Percentiles rank a stretch among this genome's conserved stretches.
Conservation (phyloP, 31 red algal species). For the Pterothamnion heteromorphum region DNA sequence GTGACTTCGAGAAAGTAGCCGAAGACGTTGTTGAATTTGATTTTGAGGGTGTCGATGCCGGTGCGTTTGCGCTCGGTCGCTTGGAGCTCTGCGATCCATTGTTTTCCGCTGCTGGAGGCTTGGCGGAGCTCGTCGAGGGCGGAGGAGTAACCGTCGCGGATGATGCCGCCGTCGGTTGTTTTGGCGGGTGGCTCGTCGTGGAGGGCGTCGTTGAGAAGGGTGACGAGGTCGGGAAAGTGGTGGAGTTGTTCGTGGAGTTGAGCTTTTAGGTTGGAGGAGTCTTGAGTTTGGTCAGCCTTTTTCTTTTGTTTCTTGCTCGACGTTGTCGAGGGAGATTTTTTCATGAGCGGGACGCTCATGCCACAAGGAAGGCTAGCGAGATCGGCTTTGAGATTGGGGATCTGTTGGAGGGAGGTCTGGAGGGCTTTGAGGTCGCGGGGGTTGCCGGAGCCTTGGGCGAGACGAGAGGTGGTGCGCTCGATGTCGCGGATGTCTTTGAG, state of each 20-base stretch:
- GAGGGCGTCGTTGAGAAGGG: too few species aligned
- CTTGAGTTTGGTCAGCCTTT: too few species aligned
- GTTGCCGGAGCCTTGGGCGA: neutral
- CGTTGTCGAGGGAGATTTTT: too few species aligned
- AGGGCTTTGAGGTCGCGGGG: neutral
- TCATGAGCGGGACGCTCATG: too few species aligned
- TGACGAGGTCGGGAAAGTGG: too few species aligned
- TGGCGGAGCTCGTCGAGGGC: neutral
- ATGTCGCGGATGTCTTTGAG: neutral
- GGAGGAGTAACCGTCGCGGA: neutral
- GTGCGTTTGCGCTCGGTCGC: slow-evolving; percentile 52
- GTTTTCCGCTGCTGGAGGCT: neutral
- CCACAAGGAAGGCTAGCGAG: too few species aligned
- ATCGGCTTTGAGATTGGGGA: neutral
- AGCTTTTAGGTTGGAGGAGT: too few species aligned
- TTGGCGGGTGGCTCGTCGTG: neutral
- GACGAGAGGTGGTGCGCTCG: neutral
- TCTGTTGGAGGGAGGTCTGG: neutral
- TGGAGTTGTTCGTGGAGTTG: too few species aligned
- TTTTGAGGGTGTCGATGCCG: slow-evolving; percentile 49
- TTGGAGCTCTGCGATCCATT: slow-evolving; percentile 46
- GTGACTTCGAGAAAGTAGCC: slow-evolving; percentile 51
- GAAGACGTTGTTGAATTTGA: slow-evolving; percentile 59
- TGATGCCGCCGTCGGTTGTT: neutral
- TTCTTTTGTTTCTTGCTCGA: too few species aligned